Conservation (phyloP, 2,329 filamentous ascomycete species). For the Ophiostoma australiae region DNA sequence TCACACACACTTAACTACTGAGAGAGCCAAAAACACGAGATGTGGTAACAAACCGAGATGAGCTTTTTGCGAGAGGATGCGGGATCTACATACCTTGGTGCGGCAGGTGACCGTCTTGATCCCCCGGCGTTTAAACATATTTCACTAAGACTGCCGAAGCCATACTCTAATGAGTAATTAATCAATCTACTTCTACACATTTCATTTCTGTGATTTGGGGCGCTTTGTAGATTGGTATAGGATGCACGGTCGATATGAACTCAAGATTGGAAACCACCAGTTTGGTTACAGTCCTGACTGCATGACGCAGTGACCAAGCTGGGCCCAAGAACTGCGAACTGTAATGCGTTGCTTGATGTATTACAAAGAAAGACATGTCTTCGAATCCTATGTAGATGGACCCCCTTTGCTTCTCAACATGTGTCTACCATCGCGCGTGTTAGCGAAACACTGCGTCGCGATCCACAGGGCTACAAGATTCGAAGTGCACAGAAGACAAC, state of each 20-base stretch:
- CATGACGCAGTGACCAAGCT: neutral
- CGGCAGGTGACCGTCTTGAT: neutral
- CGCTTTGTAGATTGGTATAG: too few species aligned
- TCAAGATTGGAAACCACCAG: neutral
- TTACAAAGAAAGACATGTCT: neutral
- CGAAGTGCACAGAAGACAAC: too few species aligned
- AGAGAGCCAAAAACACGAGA: neutral
- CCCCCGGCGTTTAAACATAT: neutral
- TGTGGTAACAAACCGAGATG: neutral
- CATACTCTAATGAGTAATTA: too few species aligned
- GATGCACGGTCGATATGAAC: too few species aligned
- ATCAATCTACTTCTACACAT: too few species aligned
- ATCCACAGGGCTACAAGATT: too few species aligned
- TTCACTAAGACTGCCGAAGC: neutral
- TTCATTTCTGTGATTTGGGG: too few species aligned
- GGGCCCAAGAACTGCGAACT: neutral
- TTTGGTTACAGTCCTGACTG: neutral
- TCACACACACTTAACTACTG: neutral
- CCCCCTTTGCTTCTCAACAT: neutral
- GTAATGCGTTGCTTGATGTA: neutral
- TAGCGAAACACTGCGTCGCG: neutral
- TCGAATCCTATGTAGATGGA: neutral
- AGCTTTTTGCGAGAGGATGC: neutral
- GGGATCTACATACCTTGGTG: neutral
- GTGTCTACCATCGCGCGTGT: neutral